These are phyloP conservation scores for Jackrogersella minutella DNA, from an alignment of 495 filamentous ascomycete species.

Conservation along the genomic window DNA sequence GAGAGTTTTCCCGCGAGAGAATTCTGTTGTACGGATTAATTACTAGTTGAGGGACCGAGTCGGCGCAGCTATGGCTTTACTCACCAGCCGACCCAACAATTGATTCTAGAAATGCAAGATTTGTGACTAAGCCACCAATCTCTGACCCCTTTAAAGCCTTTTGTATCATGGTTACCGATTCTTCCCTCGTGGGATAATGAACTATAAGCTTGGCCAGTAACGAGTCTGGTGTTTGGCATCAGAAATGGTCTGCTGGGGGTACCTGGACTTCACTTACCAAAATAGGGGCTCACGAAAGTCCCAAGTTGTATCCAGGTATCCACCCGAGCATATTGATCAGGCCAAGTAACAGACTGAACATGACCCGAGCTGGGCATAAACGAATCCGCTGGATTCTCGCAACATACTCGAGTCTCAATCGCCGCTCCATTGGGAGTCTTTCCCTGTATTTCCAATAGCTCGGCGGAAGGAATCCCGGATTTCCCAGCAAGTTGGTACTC, in stretches of 20 bases:
- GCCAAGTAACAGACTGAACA: slow-evolving; percentile 64
- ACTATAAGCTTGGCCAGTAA: slow-evolving; percentile 70
- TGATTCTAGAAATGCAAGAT: slow-evolving; percentile 61
- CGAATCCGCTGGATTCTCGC: slow-evolving; percentile 65
- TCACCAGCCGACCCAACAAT: slow-evolving; percentile 50
- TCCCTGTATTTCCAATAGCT: slow-evolving; percentile 14
- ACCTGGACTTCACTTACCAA: slow-evolving; percentile 48
- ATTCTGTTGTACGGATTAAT: slow-evolving; percentile 11
- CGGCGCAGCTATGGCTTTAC: neutral
- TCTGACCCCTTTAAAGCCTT: slow-evolving; percentile 50
- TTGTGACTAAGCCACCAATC: slow-evolving; percentile 66
- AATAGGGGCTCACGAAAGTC: slow-evolving; percentile 61
- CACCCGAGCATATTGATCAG: slow-evolving; percentile 54
- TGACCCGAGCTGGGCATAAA: slow-evolving; percentile 66
- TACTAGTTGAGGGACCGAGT: neutral
- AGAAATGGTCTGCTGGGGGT: neutral
- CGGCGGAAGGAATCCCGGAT: slow-evolving; percentile 26
- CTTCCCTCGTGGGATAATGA: slow-evolving; percentile 52
- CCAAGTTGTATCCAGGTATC: slow-evolving; percentile 70
- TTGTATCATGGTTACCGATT: slow-evolving; percentile 56
- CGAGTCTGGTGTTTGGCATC: slow-evolving; percentile 52
- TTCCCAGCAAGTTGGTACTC: slow-evolving; percentile 25
- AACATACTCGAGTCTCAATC: slow-evolving; percentile 69
- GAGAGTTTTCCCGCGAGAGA: slow-evolving; percentile 22
- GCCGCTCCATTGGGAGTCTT: slow-evolving; percentile 37